Conservation (phyloP, 108 stramenopile species). For the Cyclotella choctawhatcheeana region DNA sequence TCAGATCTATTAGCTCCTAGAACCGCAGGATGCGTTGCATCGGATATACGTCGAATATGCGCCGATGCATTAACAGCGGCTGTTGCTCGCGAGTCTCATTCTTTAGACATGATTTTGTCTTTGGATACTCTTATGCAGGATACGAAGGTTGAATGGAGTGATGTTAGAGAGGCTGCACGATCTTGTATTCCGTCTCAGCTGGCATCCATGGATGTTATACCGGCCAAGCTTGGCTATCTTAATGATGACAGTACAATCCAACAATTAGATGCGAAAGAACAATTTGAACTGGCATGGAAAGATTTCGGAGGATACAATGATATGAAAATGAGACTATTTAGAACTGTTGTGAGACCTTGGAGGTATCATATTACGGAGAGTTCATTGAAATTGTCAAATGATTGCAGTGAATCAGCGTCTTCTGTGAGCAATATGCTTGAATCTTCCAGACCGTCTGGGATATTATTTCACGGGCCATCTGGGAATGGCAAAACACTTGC, state of each 20-base stretch:
- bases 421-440: slow-evolving; percentile 29
- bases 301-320: slow-evolving; percentile 68
- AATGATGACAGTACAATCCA: too few species aligned
- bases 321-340: slow-evolving; percentile 67
- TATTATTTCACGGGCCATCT: slow-evolving; percentile 80
- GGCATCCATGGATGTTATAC: slow-evolving; percentile 74
- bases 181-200: slow-evolving; percentile 75
- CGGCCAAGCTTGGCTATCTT: slow-evolving; percentile 28
- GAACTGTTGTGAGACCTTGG: slow-evolving; percentile 83
- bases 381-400: slow-evolving; percentile 12
- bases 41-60: slow-evolving; percentile 70
- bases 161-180: slow-evolving; percentile 66
- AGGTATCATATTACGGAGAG: slow-evolving; percentile 41
- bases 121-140: not conserved
- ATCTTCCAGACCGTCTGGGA: slow-evolving; percentile 72
- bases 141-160: slow-evolving; percentile 54
- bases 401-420: not conserved
- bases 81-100: slow-evolving; percentile 25
- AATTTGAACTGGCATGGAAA: slow-evolving; percentile 42
- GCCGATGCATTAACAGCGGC: slow-evolving; percentile 67
- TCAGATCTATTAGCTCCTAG: slow-evolving; percentile 53
- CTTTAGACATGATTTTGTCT: not conserved
- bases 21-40: slow-evolving; percentile 80
- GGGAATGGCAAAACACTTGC: slow-evolving; percentile 80
- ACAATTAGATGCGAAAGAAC: slow-evolving; percentile 18